Evolutionary conservation across 2,329 filamentous ascomycete species (phyloP).

Genomic region (Monosporascus sp.): DNA sequence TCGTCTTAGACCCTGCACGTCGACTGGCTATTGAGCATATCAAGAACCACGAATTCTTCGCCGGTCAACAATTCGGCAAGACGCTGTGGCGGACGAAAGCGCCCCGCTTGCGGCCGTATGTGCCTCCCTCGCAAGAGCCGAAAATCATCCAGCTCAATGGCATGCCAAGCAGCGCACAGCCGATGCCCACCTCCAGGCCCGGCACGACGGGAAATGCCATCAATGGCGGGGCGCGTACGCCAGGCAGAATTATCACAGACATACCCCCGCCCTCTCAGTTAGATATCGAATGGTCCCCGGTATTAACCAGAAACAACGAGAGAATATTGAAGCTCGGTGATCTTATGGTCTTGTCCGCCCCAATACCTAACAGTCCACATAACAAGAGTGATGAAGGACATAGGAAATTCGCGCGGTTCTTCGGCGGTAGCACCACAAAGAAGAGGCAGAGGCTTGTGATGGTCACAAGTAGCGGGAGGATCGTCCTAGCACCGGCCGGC

Average conservation of each 20-base stretch:
- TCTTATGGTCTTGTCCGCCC: conserved; percentile 74
- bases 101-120: conserved; percentile 78
- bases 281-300: conserved; percentile 97
- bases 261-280: conserved; percentile 93
- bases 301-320: conserved; percentile 85
- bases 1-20: conserved; percentile 81
- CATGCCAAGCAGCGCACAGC: conserved; percentile 28
- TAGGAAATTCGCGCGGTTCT: conserved; percentile 90
- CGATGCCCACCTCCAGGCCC: conserved; percentile 19
- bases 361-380: conserved; percentile 68
- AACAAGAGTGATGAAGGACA: conserved; percentile 68
- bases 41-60: conserved; percentile 93
- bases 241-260: conserved; percentile 84
- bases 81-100: conserved; percentile 85
- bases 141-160: conserved; percentile 70
- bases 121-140: conserved; percentile 70
- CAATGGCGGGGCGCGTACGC: conserved; percentile 52
- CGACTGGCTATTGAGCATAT: conserved; percentile 92
- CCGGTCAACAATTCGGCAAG: conserved; percentile 78
- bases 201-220: conserved; percentile 31
- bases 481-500: conserved; percentile 84
- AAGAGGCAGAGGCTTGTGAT: conserved; percentile 91
- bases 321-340: conserved; percentile 93
- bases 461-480: conserved; percentile 85
- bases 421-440: conserved; percentile 84